Percentiles rank a stretch among this genome's conserved stretches.
Conservation (phyloP, 2,329 filamentous ascomycete genomes). For the Colletotrichum somersetense region DNA sequence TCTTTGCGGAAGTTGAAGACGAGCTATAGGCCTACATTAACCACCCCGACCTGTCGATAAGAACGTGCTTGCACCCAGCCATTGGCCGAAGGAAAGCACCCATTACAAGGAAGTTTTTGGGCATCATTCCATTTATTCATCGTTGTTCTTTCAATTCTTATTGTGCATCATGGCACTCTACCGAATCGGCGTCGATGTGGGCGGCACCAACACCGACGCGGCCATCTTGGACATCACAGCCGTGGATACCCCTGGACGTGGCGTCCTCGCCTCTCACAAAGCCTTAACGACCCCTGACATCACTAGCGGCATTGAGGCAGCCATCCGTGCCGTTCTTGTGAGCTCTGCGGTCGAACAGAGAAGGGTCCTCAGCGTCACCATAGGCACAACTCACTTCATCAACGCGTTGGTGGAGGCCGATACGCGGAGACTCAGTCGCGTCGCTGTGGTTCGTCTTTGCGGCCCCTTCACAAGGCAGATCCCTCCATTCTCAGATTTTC, state of each 20-base stretch:
- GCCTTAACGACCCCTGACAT: conserved; percentile 64
- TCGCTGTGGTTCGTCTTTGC: conserved; percentile 61
- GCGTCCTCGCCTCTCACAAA: conserved; percentile 62
- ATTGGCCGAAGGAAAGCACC: no score
- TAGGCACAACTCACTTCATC: conserved; percentile 65
- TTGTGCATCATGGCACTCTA: conserved; percentile 52
- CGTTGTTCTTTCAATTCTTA: no score
- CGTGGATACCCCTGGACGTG: conserved; percentile 51
- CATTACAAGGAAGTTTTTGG: no score
- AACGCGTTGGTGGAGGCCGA: conserved; percentile 63
- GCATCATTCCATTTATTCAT: no score
- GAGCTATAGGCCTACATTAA: no score
- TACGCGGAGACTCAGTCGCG: conserved; percentile 55
- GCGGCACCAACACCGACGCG: conserved; percentile 58
- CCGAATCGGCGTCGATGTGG: conserved; percentile 59
- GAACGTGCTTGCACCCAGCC: no score
- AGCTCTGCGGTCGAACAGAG: conserved; percentile 53
- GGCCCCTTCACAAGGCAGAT: conserved; percentile 59
- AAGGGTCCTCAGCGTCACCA: conserved; percentile 60
- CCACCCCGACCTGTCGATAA: no score
- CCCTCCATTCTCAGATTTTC: conserved; percentile 62
- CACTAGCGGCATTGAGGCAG: conserved; percentile 61
- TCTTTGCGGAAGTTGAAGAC: no score
- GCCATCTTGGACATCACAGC: conserved; percentile 59
- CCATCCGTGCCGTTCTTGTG: conserved; percentile 58